phyloP scores from a whole-genome alignment of 2,329 filamentous ascomycete genomes.

The Shiraia bambusicola region DNA sequence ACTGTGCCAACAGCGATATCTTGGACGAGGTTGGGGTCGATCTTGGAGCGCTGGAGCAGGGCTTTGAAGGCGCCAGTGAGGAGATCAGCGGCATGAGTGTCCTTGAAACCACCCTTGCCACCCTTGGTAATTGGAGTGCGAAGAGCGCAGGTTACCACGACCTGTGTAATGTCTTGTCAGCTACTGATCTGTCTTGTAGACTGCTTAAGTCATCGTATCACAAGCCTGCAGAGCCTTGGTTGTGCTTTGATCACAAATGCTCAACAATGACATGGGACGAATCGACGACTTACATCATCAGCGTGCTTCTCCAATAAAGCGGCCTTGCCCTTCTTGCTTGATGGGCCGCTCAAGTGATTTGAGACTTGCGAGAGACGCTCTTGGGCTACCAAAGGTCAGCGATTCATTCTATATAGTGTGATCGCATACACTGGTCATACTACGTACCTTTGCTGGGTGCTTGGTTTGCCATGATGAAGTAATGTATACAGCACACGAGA shows the following conservation, averaged over 20 bases:
- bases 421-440: not conserved
- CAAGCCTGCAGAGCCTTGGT: not conserved
- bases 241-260: not conserved
- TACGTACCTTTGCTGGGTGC: constrained; percentile 30
- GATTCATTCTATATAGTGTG: constrained; percentile 1
- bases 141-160: constrained; percentile 90
- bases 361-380: constrained; percentile 62
- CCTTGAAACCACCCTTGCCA: constrained; percentile 92
- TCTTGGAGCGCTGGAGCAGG: constrained; percentile 79
- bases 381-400: constrained; percentile 48
- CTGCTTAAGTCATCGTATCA: not conserved
- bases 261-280: not conserved
- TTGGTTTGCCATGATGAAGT: constrained; percentile 41
- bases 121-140: constrained; percentile 91
- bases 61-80: constrained; percentile 80
- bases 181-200: not conserved
- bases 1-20: constrained; percentile 92
- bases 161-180: constrained; percentile 33
- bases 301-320: constrained; percentile 56
- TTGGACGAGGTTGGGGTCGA: constrained; percentile 85
- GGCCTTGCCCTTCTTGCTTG: constrained; percentile 43
- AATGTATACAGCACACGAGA: not conserved
- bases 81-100: constrained; percentile 83
- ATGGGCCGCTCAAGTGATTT: constrained; percentile 52
- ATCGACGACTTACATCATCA: constrained; percentile 53